Conservation (phyloP, 495 filamentous ascomycete genomes). For the Hyphodiscus hymeniophilus region DNA sequence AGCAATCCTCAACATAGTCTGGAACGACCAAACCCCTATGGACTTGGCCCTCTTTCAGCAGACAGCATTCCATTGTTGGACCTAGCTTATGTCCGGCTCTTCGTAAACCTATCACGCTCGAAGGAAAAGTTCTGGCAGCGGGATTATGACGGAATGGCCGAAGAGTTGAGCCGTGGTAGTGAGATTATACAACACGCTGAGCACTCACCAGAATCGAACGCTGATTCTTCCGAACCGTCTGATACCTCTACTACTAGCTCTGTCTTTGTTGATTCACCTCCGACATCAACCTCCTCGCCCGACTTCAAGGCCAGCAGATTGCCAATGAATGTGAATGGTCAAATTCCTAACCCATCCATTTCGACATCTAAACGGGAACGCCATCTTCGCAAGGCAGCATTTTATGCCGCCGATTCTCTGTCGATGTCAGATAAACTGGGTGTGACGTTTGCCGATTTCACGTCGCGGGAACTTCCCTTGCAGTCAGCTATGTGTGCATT, state of each 20-base stretch:
- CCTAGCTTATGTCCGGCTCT: slow-evolving; percentile 86
- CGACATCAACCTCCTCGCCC: slow-evolving; percentile 45
- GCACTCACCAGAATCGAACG: slow-evolving; percentile 46
- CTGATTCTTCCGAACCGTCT: slow-evolving; percentile 42
- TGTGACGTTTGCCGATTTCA: slow-evolving; percentile 78
- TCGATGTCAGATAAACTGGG: slow-evolving; percentile 83
- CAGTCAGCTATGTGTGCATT: slow-evolving; percentile 91
- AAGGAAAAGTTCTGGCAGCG: slow-evolving; percentile 94
- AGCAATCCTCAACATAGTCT: slow-evolving; percentile 23
- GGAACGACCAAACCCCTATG: slow-evolving; percentile 83
- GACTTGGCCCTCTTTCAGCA: slow-evolving; percentile 80
- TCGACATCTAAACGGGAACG: slow-evolving; percentile 62
- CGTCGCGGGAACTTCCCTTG: slow-evolving; percentile 82
- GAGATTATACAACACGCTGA: slow-evolving; percentile 72
- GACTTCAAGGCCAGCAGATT: slow-evolving; percentile 31
- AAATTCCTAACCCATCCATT: slow-evolving; percentile 13
- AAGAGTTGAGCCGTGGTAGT: slow-evolving; percentile 74
- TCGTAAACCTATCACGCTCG: slow-evolving; percentile 82
- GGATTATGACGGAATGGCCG: slow-evolving; percentile 88
- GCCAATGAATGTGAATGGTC: slow-evolving; percentile 23
- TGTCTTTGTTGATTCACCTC: slow-evolving; percentile 45
- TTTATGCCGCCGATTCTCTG: slow-evolving; percentile 89
- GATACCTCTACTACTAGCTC: slow-evolving; percentile 41
- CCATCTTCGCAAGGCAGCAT: slow-evolving; percentile 87
- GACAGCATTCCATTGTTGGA: slow-evolving; percentile 94